Evolutionary conservation across 1,284 basidiomycete genomes (phyloP).

Genomic region (Microbotryum violaceum): DNA sequence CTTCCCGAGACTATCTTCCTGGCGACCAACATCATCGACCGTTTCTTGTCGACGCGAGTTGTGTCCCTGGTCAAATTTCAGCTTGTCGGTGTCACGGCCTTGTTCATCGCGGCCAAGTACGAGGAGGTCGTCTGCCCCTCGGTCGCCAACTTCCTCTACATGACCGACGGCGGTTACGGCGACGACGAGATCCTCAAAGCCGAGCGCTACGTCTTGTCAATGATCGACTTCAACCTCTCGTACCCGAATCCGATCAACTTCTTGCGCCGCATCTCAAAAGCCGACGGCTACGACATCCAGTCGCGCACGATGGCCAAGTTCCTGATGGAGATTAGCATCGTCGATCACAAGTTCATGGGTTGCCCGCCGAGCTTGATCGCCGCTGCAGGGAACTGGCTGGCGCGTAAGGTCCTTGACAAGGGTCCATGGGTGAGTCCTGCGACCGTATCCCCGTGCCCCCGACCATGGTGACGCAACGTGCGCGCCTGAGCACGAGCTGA

Average conservation of each 20-base stretch:
- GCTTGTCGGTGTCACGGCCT: conserved; percentile 85
- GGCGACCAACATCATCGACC: conserved; percentile 90
- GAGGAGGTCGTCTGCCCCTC: conserved; percentile 93
- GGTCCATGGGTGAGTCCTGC: conserved; percentile 69
- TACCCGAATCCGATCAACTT: conserved; percentile 93
- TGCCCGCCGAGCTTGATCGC: conserved; percentile 78
- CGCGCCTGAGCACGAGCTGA: background rate
- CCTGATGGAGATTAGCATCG: conserved; percentile 77
- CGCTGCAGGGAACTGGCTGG: conserved; percentile 86
- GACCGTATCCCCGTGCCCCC: background rate
- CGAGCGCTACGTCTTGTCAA: conserved; percentile 85
- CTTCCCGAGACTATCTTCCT: conserved; percentile 95
- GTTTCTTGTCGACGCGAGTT: conserved; percentile 82
- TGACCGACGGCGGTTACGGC: conserved; percentile 79
- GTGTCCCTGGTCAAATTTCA: conserved; percentile 90
- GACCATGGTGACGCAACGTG: conserved; percentile 19
- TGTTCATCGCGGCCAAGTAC: conserved; percentile 91
- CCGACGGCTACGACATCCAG: conserved; percentile 89
- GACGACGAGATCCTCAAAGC: conserved; percentile 85
- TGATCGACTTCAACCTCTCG: conserved; percentile 82
- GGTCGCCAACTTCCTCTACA: conserved; percentile 76
- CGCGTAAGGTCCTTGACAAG: conserved; percentile 69
- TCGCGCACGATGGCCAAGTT: conserved; percentile 88
- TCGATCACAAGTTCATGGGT: conserved; percentile 77
- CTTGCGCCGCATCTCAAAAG: conserved; percentile 84